Percentiles rank a stretch among this genome's conserved stretches.
Evolutionary conservation across 768 basidiomycete species (phyloP).

Genomic region (Porphyrellus cyaneotinctus): DNA sequence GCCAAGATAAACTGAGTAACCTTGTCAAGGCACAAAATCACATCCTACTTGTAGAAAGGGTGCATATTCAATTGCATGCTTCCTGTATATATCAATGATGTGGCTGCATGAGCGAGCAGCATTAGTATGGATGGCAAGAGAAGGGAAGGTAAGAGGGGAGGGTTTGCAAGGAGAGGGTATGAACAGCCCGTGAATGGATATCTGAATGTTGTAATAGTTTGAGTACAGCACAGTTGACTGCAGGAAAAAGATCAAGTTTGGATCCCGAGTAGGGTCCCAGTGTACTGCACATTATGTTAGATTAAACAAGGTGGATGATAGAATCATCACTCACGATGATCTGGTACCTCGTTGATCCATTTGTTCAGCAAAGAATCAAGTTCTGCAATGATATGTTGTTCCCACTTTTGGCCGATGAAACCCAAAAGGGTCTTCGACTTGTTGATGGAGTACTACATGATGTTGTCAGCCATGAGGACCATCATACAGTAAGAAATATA

Average conservation of each 20-base stretch:
- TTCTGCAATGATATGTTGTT: constrained; percentile 63
- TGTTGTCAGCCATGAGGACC: background rate
- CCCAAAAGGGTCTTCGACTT: constrained; percentile 53
- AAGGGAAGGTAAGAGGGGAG: constrained; percentile 46
- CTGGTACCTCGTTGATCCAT: constrained; percentile 72
- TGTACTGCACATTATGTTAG: constrained; percentile 30
- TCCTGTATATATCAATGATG: constrained; percentile 57
- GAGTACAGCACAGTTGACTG: constrained; percentile 51
- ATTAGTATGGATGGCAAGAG: constrained; percentile 83
- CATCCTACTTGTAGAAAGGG: constrained; percentile 30
- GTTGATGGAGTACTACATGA: constrained; percentile 64
- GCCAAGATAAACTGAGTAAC: background rate
- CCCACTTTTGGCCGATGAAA: constrained; percentile 50
- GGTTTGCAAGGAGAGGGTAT: constrained; percentile 61
- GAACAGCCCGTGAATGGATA: constrained; percentile 76
- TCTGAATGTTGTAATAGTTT: constrained; percentile 55
- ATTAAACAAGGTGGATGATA: background rate
- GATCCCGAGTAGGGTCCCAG: constrained; percentile 43
- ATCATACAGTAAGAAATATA: constrained; percentile 22
- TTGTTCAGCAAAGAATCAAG: constrained; percentile 72
- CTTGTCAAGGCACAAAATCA: too few relatives aligned
- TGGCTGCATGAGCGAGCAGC: constrained; percentile 74
- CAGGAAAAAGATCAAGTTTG: constrained; percentile 36
- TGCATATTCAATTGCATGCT: constrained; percentile 26
- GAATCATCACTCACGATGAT: constrained; percentile 27